phyloP scores from a whole-genome alignment of 208 protist species.

The Eutreptiella sp. region DNA sequence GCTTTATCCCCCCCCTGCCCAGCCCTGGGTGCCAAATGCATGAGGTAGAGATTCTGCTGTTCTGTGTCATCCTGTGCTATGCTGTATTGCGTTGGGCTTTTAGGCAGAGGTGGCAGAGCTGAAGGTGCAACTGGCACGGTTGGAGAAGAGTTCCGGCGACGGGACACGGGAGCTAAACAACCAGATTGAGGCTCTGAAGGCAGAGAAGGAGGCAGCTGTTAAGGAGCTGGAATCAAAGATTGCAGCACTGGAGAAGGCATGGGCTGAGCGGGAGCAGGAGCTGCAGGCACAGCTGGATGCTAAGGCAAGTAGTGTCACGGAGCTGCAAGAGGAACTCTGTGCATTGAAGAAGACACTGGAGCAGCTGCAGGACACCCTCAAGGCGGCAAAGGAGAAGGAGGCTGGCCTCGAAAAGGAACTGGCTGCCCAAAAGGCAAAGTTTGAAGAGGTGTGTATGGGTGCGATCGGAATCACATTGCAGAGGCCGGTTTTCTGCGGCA shows the following conservation, averaged over 20 bases:
- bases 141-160: conserved; percentile 23
- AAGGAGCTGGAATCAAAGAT: neutral
- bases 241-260: neutral
- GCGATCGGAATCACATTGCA: neutral
- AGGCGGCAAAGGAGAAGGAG: too few species aligned
- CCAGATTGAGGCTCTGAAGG: too few species aligned
- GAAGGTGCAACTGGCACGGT: conserved; percentile 16
- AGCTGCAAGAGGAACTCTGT: conserved; percentile 8
- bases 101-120: neutral
- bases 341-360: too few species aligned
- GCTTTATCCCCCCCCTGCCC: too few species aligned
- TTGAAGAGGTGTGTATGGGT: neutral
- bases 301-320: conserved; percentile 7
- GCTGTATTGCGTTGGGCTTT: too few species aligned
- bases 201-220: conserved; percentile 2
- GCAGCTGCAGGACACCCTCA: too few species aligned
- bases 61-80: too few species aligned
- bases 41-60: too few species aligned
- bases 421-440: neutral
- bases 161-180: conserved; percentile 11
- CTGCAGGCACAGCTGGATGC: conserved; percentile 12
- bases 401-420: conserved; percentile 6
- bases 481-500: too few species aligned
- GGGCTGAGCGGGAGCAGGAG: neutral
- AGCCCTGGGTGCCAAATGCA: too few species aligned